Percentiles rank a stretch among this genome's conserved stretches.
Conservation (phyloP, 805 yeast species). For the Metschnikowia corniflorae region DNA sequence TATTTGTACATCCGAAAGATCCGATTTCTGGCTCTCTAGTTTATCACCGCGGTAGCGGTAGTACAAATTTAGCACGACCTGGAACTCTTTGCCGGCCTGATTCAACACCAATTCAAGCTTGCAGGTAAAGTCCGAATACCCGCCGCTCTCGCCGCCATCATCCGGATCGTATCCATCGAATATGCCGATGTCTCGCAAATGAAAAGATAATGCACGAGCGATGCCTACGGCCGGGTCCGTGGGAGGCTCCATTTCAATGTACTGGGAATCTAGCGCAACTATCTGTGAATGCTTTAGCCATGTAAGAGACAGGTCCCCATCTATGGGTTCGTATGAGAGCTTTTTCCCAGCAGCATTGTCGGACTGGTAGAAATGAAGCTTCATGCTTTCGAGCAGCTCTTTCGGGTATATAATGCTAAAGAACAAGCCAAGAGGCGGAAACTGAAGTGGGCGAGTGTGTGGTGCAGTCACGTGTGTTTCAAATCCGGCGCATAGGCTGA, state of each 20-base stretch:
- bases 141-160: slow-evolving; percentile 9
- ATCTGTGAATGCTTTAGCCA: slow-evolving; percentile 13
- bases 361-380: slow-evolving; percentile 11
- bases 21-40: slow-evolving; percentile 2
- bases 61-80: slow-evolving; percentile 7
- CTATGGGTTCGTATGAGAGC: slow-evolving; percentile 10
- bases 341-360: slow-evolving; percentile 11
- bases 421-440: neutral
- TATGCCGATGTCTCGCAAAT: slow-evolving; percentile 14
- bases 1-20: slow-evolving; percentile 11
- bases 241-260: slow-evolving; percentile 13
- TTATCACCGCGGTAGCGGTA: slow-evolving; percentile 9
- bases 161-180: slow-evolving; percentile 15
- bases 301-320: slow-evolving; percentile 6
- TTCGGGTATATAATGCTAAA: neutral
- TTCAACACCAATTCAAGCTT: slow-evolving; percentile 9
- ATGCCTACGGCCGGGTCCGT: slow-evolving; percentile 11
- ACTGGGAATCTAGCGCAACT: slow-evolving; percentile 10
- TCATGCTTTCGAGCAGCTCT: slow-evolving; percentile 7
- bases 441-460: no score
- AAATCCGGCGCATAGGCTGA: neutral
- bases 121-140: slow-evolving; percentile 9
- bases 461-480: no score
- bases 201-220: slow-evolving; percentile 15
- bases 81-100: slow-evolving; percentile 5